A percentile compares a stretch with the other conserved stretches of the same genome.
phyloP scores from a whole-genome alignment of 2,329 filamentous ascomycete species.

The Colletotrichum sp. region DNA sequence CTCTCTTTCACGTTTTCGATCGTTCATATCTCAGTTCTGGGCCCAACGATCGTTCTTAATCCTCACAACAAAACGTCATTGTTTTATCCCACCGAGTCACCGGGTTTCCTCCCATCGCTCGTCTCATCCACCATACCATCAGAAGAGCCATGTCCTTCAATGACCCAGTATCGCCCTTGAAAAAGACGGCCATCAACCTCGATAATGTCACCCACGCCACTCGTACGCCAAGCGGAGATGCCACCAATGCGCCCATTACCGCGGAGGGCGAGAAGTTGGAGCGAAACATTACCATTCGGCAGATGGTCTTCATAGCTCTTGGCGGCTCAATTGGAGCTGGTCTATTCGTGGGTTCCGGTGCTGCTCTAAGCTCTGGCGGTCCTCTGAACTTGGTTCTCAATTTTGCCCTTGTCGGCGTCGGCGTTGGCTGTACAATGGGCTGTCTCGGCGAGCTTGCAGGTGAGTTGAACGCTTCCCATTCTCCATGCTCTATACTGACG shows the following conservation, averaged over 20 bases:
- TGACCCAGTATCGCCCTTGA: background rate
- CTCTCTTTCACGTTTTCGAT: background rate
- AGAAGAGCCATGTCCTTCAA: background rate
- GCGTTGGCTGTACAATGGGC: slow-evolving; percentile 35
- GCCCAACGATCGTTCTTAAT: background rate
- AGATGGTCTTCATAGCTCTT: slow-evolving; percentile 39
- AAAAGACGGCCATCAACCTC: background rate
- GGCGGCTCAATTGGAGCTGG: slow-evolving; percentile 41
- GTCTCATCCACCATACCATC: background rate
- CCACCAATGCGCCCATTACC: background rate
- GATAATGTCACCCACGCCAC: background rate
- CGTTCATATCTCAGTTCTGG: background rate
- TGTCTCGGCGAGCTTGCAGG: slow-evolving; percentile 33
- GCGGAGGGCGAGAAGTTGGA: slow-evolving; percentile 21
- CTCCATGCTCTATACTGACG: background rate
- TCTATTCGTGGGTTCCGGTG: slow-evolving; percentile 36
- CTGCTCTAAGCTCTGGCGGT: slow-evolving; percentile 34
- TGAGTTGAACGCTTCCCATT: background rate
- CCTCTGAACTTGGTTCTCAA: slow-evolving; percentile 34
- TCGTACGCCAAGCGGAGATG: background rate
- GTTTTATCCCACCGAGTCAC: background rate
- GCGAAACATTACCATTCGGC: slow-evolving; percentile 34
- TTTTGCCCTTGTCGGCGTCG: slow-evolving; percentile 34
- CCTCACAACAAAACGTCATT: background rate
- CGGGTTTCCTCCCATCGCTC: background rate